These are phyloP conservation scores for Fusarium kyushuense DNA, from an alignment of 2,329 filamentous ascomycete genomes.

Conservation along the genomic window DNA sequence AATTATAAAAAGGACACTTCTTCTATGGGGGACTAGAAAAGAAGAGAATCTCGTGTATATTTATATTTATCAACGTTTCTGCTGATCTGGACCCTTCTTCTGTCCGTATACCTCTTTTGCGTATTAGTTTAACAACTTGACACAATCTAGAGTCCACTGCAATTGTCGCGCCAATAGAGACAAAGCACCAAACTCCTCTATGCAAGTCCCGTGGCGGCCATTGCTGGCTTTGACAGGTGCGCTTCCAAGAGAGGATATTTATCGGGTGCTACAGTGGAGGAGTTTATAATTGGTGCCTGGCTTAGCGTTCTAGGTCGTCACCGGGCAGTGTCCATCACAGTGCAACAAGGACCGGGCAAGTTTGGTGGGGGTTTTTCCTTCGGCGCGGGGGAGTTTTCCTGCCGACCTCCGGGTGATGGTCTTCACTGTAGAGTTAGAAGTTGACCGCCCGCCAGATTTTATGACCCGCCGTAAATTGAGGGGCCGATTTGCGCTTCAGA, in stretches of 20 bases:
- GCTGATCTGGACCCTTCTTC: background rate
- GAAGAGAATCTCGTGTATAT: conserved; percentile 17
- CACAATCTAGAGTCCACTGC: conserved; percentile 13
- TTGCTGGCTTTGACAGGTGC: conserved; percentile 45
- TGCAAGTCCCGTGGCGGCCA: conserved; percentile 34
- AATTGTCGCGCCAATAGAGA: conserved; percentile 45
- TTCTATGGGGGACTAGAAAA: background rate
- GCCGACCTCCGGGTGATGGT: conserved; percentile 21
- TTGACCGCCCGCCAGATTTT: conserved; percentile 26
- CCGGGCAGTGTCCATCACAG: conserved; percentile 9
- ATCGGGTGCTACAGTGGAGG: conserved; percentile 29
- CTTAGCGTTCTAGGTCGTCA: conserved; percentile 6
- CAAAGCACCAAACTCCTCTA: conserved; percentile 14
- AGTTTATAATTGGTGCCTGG: conserved; percentile 22
- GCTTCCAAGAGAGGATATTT: conserved; percentile 33
- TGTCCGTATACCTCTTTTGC: conserved; percentile 13
- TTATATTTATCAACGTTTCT: background rate
- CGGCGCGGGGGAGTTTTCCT: conserved; percentile 23
- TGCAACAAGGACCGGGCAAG: background rate
- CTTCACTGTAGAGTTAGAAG: background rate
- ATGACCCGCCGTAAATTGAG: conserved; percentile 25
- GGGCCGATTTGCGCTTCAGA: conserved; percentile 29
- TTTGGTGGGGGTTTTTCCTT: conserved; percentile 11
- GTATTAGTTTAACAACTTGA: conserved; percentile 10
- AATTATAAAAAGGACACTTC: background rate